Conservation (phyloP, 768 basidiomycete species). For the Mycena vitilis region DNA sequence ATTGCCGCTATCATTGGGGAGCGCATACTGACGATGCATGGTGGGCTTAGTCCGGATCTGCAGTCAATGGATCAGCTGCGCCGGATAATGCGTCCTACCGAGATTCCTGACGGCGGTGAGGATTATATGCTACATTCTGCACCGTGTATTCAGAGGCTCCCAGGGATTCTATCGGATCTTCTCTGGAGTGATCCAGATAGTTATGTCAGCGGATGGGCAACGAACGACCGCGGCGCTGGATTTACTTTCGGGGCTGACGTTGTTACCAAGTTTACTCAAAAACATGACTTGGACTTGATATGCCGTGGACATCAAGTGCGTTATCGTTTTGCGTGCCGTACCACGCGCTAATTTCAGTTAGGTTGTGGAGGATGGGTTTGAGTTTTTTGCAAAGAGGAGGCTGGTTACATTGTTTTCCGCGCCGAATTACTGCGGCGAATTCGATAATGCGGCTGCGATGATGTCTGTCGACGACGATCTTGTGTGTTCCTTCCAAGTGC, state of each 20-base stretch:
- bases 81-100: conserved; percentile 97
- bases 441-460: conserved; percentile 99
- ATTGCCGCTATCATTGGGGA: conserved; percentile 99
- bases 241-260: conserved; percentile 99
- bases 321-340: neutral
- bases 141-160: neutral
- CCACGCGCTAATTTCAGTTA: conserved; percentile 43
- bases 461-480: conserved; percentile 99
- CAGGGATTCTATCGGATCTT: conserved; percentile 93
- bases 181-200: conserved; percentile 99
- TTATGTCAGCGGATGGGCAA: conserved; percentile 98
- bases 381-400: conserved; percentile 75
- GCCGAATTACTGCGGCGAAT: conserved; percentile 95
- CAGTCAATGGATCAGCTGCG: conserved; percentile 99
- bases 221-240: conserved; percentile 97
- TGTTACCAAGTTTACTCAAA: conserved; percentile 95
- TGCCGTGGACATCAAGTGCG: conserved; percentile 95
- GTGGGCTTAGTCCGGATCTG: conserved; percentile 94
- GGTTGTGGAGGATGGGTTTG: conserved; percentile 93
- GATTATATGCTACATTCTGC: conserved; percentile 9
- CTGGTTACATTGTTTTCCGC: conserved; percentile 99
- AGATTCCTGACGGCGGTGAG: conserved; percentile 97
- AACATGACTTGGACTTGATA: conserved; percentile 99
- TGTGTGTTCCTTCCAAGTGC: conserved; percentile 96
- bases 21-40: conserved; percentile 99